Conservation (phyloP, 257 asterid species). For the Catharanthus roseus region DNA sequence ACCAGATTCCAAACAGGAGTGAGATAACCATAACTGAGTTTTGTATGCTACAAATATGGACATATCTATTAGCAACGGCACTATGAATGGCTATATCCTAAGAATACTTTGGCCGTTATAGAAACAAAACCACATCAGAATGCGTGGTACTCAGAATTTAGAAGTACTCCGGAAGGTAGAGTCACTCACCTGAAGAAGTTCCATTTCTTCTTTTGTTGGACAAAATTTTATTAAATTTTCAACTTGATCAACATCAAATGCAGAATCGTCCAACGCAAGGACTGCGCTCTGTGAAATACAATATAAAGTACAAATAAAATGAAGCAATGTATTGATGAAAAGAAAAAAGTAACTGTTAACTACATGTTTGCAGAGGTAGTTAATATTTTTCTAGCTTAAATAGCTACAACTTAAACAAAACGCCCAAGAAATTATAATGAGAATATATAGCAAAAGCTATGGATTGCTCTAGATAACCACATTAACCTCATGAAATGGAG, state of each 20-base stretch:
- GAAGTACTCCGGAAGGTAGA: neutral
- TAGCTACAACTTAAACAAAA: neutral
- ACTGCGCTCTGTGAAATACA: conserved; percentile 47
- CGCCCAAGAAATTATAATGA: neutral
- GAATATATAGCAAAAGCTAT: neutral
- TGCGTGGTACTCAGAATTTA: neutral
- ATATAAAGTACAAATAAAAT: neutral
- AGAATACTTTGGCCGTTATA: neutral
- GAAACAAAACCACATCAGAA: neutral
- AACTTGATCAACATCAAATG: conserved; percentile 77
- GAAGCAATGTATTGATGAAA: neutral
- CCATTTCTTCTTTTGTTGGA: conserved; percentile 86
- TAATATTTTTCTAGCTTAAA: neutral
- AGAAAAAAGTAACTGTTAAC: neutral
- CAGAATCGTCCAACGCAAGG: conserved; percentile 77
- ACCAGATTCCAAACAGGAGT: conserved; percentile 19
- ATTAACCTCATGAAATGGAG: neutral
- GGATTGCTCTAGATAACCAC: neutral
- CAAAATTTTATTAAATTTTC: conserved; percentile 85
- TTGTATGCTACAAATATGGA: neutral
- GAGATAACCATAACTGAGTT: conserved; percentile 12
- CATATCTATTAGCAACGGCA: neutral
- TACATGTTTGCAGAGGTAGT: neutral
- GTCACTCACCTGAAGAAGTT: conserved; percentile 57
- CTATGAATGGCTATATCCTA: neutral